Base-by-base conservation (phyloP, 768 basidiomycete genomes). In the Cubamyces lactineus region DNA sequence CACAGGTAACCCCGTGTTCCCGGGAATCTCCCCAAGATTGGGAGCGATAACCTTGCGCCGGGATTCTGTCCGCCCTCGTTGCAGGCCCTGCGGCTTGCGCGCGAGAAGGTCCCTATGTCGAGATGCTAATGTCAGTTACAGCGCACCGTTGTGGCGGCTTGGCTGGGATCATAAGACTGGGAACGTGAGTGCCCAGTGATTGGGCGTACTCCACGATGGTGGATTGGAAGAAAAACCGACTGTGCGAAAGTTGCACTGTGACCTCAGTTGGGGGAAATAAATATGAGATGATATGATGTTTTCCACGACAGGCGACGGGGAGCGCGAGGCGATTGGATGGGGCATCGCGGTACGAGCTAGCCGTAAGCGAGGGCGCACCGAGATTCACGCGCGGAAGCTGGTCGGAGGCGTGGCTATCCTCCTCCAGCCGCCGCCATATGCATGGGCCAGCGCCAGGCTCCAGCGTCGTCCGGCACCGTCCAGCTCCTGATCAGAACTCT, bases 371-470 rank as follows among this genome's bases (percentile, higher is more conserved):
- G 53, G 57, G 46, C 53, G 24, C 30, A 59, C 63, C 63, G 63
- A 64, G 58, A 45, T 64, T 64, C 63, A 55, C 63, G 63, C 63
- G 63, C 63, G 17, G 58, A 64, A 60, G 30, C 53, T 39, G 48
- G 48, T 34, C 57, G 57, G 53, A 28, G 30, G 57, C 62, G 57
- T 64, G 62, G 57, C 57, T 59, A 59, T 51, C 57, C 47, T 59
- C 62, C 57, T 50, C 57, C 62, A 13, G 34, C 34, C 34, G 34
- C 34, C 34, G 34, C 34, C 34, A 34, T n/a, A n/a, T n/a, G n/a
- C n/a, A n/a, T 34, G 34, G 34, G 34, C 34, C 34, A 34, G 34
- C 34, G 34, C 34, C 34, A 34, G 9, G 34, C 34, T 34, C 34
- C 34, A 34, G 34, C 34, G 34, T 34, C 48, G 38, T 17, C 57